phyloP scores from a whole-genome alignment of 1,139 yeast species.

The Arxiozyma telluris region DNA sequence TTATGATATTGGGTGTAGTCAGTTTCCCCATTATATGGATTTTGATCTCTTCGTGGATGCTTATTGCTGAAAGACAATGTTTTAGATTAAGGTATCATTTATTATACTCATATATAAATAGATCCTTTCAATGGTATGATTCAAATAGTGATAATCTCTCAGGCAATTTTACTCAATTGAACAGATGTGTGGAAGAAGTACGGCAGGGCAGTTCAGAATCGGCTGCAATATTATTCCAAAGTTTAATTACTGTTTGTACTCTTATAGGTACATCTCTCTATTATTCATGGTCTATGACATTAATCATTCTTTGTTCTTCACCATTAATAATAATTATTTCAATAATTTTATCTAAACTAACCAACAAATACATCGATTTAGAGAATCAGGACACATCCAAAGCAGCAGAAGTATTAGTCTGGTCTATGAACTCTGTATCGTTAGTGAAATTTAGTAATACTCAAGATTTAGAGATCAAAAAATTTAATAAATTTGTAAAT shows the following conservation, averaged over 20 bases:
- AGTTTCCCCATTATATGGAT: conserved; percentile 46
- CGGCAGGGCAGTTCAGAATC: conserved; percentile 64
- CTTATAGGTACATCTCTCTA: conserved; percentile 59
- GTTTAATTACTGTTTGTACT: conserved; percentile 44
- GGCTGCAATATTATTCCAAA: conserved; percentile 48
- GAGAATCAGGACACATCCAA: conserved; percentile 51
- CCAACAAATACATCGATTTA: conserved; percentile 40
- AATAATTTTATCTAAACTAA: conserved; percentile 42
- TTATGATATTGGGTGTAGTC: conserved; percentile 50
- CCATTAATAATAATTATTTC: conserved; percentile 56
- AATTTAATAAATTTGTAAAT: conserved; percentile 36
- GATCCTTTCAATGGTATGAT: conserved; percentile 54
- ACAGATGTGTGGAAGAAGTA: conserved; percentile 72
- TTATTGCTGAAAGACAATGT: conserved; percentile 66
- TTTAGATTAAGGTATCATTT: conserved; percentile 43
- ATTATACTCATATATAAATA: conserved; percentile 34
- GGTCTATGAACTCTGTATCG: conserved; percentile 55
- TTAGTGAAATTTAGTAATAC: conserved; percentile 59
- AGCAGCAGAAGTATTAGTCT: conserved; percentile 56
- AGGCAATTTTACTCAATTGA: conserved; percentile 58
- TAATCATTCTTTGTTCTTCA: conserved; percentile 59
- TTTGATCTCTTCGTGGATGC: conserved; percentile 55
- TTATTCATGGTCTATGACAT: conserved; percentile 76
- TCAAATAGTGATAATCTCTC: conserved; percentile 37
- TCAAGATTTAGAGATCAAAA: conserved; percentile 41